Percentiles rank a stretch among this genome's conserved stretches.
Conservation (phyloP, 805 yeast species). For the Nakazawaea sp. region DNA sequence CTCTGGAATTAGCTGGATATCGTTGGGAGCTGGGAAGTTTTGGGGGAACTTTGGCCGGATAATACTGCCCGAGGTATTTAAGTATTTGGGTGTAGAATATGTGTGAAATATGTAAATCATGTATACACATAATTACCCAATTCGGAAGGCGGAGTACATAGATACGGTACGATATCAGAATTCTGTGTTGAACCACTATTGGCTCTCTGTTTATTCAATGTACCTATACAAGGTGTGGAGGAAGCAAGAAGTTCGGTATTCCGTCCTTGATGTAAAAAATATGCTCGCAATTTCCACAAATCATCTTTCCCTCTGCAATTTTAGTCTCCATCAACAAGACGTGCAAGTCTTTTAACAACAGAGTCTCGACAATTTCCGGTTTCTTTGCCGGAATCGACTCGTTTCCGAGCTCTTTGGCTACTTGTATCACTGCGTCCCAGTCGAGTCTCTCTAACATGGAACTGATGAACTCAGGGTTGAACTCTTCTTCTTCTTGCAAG, state of each 20-base stretch:
- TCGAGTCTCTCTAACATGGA: constrained; percentile 77
- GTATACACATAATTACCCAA: too few relatives aligned
- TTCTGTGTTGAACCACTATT: too few relatives aligned
- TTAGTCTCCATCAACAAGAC: constrained; percentile 76
- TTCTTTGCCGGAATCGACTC: constrained; percentile 48
- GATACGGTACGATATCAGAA: too few relatives aligned
- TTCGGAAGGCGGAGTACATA: too few relatives aligned
- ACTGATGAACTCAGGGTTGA: constrained; percentile 70
- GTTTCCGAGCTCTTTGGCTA: constrained; percentile 74
- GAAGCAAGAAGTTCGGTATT: constrained; percentile 88
- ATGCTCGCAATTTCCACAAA: constrained; percentile 80
- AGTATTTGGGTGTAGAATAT: too few relatives aligned
- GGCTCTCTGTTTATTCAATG: neutral
- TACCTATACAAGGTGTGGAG: constrained; percentile 69
- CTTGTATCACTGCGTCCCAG: constrained; percentile 78
- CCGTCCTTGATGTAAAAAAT: constrained; percentile 85
- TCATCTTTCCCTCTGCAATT: constrained; percentile 84
- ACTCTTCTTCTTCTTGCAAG: constrained; percentile 73
- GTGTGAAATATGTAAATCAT: too few relatives aligned
- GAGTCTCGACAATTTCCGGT: constrained; percentile 47
- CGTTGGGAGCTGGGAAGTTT: too few relatives aligned
- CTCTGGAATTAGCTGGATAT: too few relatives aligned
- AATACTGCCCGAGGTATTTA: too few relatives aligned
- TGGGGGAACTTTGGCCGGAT: too few relatives aligned
- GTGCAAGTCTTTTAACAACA: constrained; percentile 69